Percentiles rank a stretch among this genome's conserved stretches.
These are phyloP conservation scores for Tricholoma terreum DNA, from an alignment of 768 basidiomycete species.

Conservation along the genomic window DNA sequence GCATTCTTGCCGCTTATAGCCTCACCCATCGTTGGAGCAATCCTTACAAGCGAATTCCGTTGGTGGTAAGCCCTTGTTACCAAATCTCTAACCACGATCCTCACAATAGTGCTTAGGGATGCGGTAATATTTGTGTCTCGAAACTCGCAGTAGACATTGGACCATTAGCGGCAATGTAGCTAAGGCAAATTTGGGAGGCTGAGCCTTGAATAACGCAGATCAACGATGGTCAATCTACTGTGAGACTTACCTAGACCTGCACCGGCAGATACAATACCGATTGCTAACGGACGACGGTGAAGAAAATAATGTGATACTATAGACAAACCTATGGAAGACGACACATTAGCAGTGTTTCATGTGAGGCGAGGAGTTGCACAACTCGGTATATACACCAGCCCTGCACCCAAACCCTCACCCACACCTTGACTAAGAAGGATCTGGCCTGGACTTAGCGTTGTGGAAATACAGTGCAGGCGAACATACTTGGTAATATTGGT, in stretches of 20 bases:
- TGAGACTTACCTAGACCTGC: slow-evolving; percentile 21
- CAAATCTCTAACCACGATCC: too few species aligned
- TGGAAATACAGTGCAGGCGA: neutral
- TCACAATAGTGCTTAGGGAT: too few species aligned
- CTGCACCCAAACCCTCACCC: slow-evolving; percentile 25
- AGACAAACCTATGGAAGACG: slow-evolving; percentile 24
- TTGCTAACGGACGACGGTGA: slow-evolving; percentile 39
- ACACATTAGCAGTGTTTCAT: neutral
- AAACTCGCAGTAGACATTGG: too few species aligned
- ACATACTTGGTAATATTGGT: slow-evolving; percentile 34
- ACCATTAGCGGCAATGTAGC: too few species aligned
- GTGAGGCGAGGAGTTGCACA: neutral
- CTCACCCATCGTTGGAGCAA: too few species aligned
- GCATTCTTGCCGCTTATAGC: too few species aligned
- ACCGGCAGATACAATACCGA: slow-evolving; percentile 46
- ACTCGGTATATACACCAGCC: slow-evolving; percentile 38
- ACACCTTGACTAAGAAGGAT: slow-evolving; percentile 35
- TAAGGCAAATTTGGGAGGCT: too few species aligned
- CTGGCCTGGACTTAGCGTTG: slow-evolving; percentile 18
- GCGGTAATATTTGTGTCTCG: too few species aligned
- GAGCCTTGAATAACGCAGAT: too few species aligned
- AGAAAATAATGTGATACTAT: slow-evolving; percentile 46
- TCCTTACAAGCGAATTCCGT: too few species aligned
- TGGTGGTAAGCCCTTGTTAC: too few species aligned
- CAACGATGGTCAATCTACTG: too few species aligned